These are phyloP conservation scores for Spiromastix sp. DNA, from an alignment of 2,329 filamentous ascomycete species.

Conservation along the genomic window DNA sequence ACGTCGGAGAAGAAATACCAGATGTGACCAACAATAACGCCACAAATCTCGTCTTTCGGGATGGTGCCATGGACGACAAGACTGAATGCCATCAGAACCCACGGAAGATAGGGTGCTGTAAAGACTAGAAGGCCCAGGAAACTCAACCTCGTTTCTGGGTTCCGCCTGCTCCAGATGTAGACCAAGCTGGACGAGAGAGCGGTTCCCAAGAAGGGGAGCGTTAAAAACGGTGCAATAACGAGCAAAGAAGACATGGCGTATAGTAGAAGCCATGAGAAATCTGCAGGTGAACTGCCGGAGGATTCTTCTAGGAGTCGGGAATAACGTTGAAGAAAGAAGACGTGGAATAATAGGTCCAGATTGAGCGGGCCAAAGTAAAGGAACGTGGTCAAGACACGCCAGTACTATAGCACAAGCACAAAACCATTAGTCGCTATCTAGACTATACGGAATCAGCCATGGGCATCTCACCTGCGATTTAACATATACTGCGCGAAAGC, in stretches of 20 bases:
- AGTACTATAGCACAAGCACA: conserved; percentile 51
- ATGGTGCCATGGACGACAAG: conserved; percentile 80
- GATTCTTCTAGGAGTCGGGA: conserved; percentile 90
- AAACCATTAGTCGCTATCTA: conserved; percentile 4
- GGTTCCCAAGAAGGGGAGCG: conserved; percentile 88
- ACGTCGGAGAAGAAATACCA: conserved; percentile 99
- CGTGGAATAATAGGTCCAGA: conserved; percentile 89
- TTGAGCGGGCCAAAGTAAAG: conserved; percentile 94
- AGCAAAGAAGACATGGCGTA: conserved; percentile 76
- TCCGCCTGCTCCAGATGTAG: conserved; percentile 95
- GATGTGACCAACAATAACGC: conserved; percentile 85
- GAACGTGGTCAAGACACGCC: conserved; percentile 92
- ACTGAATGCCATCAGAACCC: conserved; percentile 90
- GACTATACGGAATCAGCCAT: conserved; percentile 1
- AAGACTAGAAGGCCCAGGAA: conserved; percentile 85
- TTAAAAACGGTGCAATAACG: conserved; percentile 72
- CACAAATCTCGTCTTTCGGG: conserved; percentile 93
- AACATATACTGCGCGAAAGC: conserved; percentile 78
- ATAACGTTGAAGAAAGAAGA: conserved; percentile 97
- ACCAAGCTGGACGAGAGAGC: conserved; percentile 86
- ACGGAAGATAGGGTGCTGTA: conserved; percentile 86
- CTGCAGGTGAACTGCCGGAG: conserved; percentile 78
- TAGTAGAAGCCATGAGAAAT: conserved; percentile 88
- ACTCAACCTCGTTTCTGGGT: conserved; percentile 82
- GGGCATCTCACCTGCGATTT: conserved; percentile 67